Percentiles rank a stretch among this genome's conserved stretches.
Evolutionary conservation across 352 stramenopile genomes (phyloP).

Genomic region (Globisporangium irregulare): DNA sequence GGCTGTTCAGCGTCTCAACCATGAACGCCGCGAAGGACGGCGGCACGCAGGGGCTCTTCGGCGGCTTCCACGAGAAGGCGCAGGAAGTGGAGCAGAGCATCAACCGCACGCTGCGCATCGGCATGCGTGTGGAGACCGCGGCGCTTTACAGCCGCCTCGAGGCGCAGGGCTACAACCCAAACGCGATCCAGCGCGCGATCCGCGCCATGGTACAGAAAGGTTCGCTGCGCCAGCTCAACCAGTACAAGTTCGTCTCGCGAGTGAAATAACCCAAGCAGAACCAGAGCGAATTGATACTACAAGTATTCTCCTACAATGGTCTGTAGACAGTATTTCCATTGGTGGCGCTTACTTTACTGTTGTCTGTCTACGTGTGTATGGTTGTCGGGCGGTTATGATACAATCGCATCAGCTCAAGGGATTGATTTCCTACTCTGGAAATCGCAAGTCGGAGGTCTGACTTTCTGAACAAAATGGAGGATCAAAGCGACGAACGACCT

Average conservation of each 20-base stretch:
- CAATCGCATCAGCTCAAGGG: no score
- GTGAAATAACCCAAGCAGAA: conserved; percentile 44
- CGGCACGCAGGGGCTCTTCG: conserved; percentile 77
- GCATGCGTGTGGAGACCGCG: conserved; percentile 73
- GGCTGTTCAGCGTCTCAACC: conserved; percentile 98
- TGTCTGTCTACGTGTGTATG: no score
- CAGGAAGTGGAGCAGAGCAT: conserved; percentile 84
- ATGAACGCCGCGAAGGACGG: conserved; percentile 96
- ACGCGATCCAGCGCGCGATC: conserved; percentile 84
- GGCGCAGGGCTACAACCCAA: conserved; percentile 79
- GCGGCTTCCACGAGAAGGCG: conserved; percentile 78
- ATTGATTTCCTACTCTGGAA: no score
- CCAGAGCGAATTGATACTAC: no score
- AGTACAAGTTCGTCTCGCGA: conserved; percentile 86
- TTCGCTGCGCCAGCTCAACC: conserved; percentile 69
- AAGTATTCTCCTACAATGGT: no score
- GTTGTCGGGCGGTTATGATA: no score
- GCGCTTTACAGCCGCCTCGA: conserved; percentile 81
- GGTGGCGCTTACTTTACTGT: no score
- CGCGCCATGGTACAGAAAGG: conserved; percentile 87
- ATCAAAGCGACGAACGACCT: no score
- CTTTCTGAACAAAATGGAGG: no score
- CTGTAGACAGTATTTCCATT: no score
- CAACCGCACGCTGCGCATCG: conserved; percentile 78
- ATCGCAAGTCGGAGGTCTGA: no score